phyloP scores from a whole-genome alignment of 2,329 filamentous ascomycete genomes.

The Aotearoamyces nothofagi region DNA sequence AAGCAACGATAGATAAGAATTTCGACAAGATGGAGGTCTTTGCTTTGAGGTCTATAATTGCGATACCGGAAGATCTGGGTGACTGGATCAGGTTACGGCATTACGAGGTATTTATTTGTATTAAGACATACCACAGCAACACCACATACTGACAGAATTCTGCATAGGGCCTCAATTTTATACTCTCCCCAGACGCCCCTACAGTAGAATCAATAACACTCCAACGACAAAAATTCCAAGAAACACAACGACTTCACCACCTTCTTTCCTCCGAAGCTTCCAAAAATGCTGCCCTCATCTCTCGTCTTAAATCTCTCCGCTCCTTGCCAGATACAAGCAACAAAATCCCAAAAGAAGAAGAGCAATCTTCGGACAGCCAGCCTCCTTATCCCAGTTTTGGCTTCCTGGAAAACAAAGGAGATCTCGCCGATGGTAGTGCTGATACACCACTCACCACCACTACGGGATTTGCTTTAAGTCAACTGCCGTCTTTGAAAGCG shows the following conservation, averaged over 20 bases:
- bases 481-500: conserved; percentile 63
- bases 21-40: conserved; percentile 86
- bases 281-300: conserved; percentile 57
- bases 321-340: conserved; percentile 38
- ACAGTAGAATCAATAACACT: conserved; percentile 53
- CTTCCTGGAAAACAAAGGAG: conserved; percentile 41
- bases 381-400: conserved; percentile 25
- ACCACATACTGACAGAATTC: conserved; percentile 1
- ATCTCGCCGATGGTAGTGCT: conserved; percentile 33
- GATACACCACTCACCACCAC: conserved; percentile 51
- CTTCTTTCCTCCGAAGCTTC: conserved; percentile 54
- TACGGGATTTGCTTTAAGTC: conserved; percentile 64
- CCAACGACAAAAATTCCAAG: conserved; percentile 61
- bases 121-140: conserved; percentile 2
- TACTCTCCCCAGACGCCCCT: conserved; percentile 24
- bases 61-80: conserved; percentile 54
- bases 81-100: conserved; percentile 72
- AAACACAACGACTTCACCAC: conserved; percentile 61
- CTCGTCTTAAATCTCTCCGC: conserved; percentile 44
- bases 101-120: conserved; percentile 48
- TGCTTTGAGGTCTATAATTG: conserved; percentile 72
- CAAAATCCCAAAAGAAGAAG: conserved; percentile 26
- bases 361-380: conserved; percentile 4
- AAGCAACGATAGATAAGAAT: conserved; percentile 68
- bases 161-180: conserved; percentile 14